A percentile compares a stretch with the other conserved stretches of the same genome.
Conservation (phyloP, 129 eudicot species). For the Apium graveolens region DNA sequence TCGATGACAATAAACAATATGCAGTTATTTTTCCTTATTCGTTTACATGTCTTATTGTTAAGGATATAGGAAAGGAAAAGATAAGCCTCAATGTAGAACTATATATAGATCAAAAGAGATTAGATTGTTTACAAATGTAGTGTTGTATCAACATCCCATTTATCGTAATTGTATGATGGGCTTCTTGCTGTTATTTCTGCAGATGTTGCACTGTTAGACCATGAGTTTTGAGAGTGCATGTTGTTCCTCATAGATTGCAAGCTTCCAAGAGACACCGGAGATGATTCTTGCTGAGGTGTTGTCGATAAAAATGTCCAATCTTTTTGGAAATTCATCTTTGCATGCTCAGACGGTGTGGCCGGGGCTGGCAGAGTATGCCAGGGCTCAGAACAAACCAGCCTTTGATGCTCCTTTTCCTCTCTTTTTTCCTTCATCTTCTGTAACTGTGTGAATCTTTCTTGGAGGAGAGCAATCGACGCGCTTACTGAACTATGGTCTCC, state of each 20-base stretch:
- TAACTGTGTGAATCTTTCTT: slow-evolving; percentile 53
- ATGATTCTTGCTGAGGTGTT: background rate
- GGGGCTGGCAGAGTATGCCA: slow-evolving; percentile 10
- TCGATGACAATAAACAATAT: background rate
- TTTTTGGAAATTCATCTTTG: background rate
- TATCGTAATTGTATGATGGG: slow-evolving; percentile 19
- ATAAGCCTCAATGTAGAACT: too few species aligned
- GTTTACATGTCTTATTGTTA: too few species aligned
- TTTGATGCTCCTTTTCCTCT: slow-evolving; percentile 32
- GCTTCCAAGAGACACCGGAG: background rate
- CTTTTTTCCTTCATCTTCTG: slow-evolving; percentile 48
- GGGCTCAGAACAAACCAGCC: slow-evolving; percentile 15
- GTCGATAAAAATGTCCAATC: background rate
- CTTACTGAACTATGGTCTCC: slow-evolving; percentile 16
- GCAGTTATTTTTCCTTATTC: too few species aligned
- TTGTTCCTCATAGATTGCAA: slow-evolving; percentile 11
- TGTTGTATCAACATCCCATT: slow-evolving; percentile 48
- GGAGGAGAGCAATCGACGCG: slow-evolving; percentile 42
- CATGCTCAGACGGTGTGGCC: slow-evolving; percentile 10
- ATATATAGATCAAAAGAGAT: background rate
- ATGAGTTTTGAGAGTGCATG: slow-evolving; percentile 19
- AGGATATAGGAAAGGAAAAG: too few species aligned
- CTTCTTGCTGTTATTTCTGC: slow-evolving; percentile 14
- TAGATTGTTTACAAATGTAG: slow-evolving; percentile 45
- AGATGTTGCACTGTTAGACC: slow-evolving; percentile 26